Base-by-base conservation (phyloP, 1,139 yeast species). In the Diutina catenulata region DNA sequence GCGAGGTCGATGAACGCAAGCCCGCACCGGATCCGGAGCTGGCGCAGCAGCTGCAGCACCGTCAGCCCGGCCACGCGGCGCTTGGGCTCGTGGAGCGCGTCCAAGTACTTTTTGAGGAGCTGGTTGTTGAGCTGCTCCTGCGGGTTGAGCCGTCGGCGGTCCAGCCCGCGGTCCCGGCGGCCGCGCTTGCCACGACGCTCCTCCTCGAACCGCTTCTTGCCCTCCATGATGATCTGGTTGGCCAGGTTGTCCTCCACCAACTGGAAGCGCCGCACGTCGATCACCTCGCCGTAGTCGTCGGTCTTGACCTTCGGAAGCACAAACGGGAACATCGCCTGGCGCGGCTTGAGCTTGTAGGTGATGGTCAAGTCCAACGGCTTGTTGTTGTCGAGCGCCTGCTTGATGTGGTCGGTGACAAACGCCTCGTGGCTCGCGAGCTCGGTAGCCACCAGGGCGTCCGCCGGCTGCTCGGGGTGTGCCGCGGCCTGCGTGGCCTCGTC, bases 211-310 rank as follows among this genome's bases (percentile, higher is more conserved):
- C 52, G 52, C 38, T 47, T 49, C 41, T 54, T 51, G 28, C 57
- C 53, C 38, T 54, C 57, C 38, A 48, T 46, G 33, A 65, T 63
- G 35, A 65, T 58, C 42, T 61, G 59, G 42, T 59, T 60, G 28
- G 62, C 53, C 15, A 55, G 52, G 41, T 74, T 77, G 37, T 79
- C 84, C 25, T 71, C 75, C 13, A 40, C 35, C 45, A 68, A 69
- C 40, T 72, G 70, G 50, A 80, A 84, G 47, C 81, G 83, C 31
- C 77, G 74, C 31, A 64, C 62, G 41, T 76, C 73, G 25, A 83
- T 74, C 1, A 78, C 59, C 42, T 76, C 80, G 20, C 97, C 97
- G 53, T 88, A 91, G 49, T 88, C 97, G 52, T 91, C 97, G 37
- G 68, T 63, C 45, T 79, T 74, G 21, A 70, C 65, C 45, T 75